These are phyloP conservation scores for Pseudogymnoascus sp. DNA, from an alignment of 2,329 filamentous ascomycete species.

Conservation along the genomic window DNA sequence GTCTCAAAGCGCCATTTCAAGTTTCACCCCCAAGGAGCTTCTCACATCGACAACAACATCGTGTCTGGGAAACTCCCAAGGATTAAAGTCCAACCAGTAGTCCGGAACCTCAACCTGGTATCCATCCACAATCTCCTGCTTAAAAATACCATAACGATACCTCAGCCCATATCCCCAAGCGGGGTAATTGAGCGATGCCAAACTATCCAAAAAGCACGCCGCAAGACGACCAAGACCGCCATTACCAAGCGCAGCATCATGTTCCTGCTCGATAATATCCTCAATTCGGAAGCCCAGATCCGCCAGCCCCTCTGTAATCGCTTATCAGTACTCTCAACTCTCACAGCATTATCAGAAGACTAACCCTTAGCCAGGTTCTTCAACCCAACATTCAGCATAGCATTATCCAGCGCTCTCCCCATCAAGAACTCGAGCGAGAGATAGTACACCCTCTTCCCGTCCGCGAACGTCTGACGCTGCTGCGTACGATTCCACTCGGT, in stretches of 20 bases:
- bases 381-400: slow-evolving; percentile 89
- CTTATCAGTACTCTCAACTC: background rate
- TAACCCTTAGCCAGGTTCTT: slow-evolving; percentile 76
- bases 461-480: slow-evolving; percentile 83
- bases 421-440: slow-evolving; percentile 96
- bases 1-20: slow-evolving; percentile 23
- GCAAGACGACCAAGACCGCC: slow-evolving; percentile 90
- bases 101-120: slow-evolving; percentile 98
- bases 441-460: slow-evolving; percentile 94
- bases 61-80: slow-evolving; percentile 95
- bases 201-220: slow-evolving; percentile 92
- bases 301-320: slow-evolving; percentile 58
- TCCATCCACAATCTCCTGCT: slow-evolving; percentile 96
- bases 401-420: slow-evolving; percentile 94
- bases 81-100: slow-evolving; percentile 99
- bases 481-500: slow-evolving; percentile 98
- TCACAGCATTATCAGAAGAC: slow-evolving; percentile 19
- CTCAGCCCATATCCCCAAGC: slow-evolving; percentile 96
- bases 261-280: slow-evolving; percentile 88
- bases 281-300: slow-evolving; percentile 96
- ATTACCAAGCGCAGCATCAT: slow-evolving; percentile 92
- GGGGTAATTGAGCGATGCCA: slow-evolving; percentile 89
- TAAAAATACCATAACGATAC: slow-evolving; percentile 97
- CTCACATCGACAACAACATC: slow-evolving; percentile 83
- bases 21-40: slow-evolving; percentile 9